Evolutionary conservation across 495 filamentous ascomycete species (phyloP).

Genomic region (Monascus purpureus): DNA sequence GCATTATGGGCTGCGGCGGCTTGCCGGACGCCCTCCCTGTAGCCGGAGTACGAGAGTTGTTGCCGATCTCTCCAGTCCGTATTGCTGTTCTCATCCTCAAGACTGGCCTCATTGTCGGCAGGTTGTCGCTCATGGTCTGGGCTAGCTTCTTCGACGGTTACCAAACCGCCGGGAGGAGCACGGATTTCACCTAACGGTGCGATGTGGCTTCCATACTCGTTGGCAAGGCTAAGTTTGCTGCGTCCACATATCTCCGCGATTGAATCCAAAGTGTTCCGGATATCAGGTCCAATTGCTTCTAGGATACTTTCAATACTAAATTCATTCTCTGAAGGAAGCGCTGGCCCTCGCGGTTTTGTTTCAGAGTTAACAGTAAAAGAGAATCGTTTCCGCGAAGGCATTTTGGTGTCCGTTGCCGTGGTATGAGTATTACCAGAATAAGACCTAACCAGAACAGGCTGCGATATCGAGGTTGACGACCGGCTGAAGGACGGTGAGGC

Average conservation of each 20-base stretch:
- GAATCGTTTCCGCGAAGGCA: conserved; percentile 23
- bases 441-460: conserved; percentile 31
- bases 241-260: conserved; percentile 52
- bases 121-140: conserved; percentile 18
- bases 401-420: conserved; percentile 10
- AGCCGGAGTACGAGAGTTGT: conserved; percentile 19
- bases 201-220: conserved; percentile 50
- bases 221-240: conserved; percentile 45
- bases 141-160: conserved; percentile 29
- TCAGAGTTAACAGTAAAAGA: conserved; percentile 10
- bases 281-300: conserved; percentile 43
- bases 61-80: conserved; percentile 16
- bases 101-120: conserved; percentile 20
- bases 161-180: conserved; percentile 19
- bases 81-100: conserved; percentile 21
- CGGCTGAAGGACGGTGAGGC: conserved; percentile 6
- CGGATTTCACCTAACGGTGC: conserved; percentile 46
- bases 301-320: conserved; percentile 50
- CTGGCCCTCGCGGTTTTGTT: conserved; percentile 9
- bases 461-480: conserved; percentile 16
- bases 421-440: conserved; percentile 25
- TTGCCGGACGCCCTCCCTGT: conserved; percentile 16
- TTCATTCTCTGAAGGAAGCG: conserved; percentile 34
- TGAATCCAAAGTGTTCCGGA: conserved; percentile 40
- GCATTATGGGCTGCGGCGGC: conserved; percentile 5